These are phyloP conservation scores for Sporisorium sorghi DNA, from an alignment of 1,284 basidiomycete genomes.

Conservation along the genomic window DNA sequence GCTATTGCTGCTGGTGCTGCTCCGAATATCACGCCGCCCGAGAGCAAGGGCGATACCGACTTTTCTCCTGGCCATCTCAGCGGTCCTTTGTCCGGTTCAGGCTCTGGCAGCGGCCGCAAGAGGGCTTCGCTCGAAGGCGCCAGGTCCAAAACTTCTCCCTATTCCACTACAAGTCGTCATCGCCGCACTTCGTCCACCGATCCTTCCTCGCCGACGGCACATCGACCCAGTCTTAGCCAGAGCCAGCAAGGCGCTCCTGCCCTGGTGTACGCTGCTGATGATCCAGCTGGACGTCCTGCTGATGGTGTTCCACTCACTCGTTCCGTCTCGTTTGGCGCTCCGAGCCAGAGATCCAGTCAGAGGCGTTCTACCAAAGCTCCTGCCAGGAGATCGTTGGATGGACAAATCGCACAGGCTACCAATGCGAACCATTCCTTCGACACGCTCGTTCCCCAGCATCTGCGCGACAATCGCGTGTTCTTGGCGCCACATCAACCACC, in stretches of 20 bases:
- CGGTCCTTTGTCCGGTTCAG: conserved; percentile 39
- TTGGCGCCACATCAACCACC: conserved; percentile 16
- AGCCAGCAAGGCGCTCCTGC: background rate
- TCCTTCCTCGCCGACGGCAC: conserved; percentile 13
- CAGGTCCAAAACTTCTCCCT: conserved; percentile 24
- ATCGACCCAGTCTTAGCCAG: background rate
- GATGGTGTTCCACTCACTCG: conserved; percentile 3
- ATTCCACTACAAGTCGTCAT: conserved; percentile 17
- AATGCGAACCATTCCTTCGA: conserved; percentile 11
- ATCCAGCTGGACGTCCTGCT: background rate
- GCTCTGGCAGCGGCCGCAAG: conserved; percentile 39
- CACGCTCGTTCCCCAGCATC: conserved; percentile 32
- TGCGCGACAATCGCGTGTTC: conserved; percentile 17
- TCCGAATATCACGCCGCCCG: conserved; percentile 4
- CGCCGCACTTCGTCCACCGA: conserved; percentile 24
- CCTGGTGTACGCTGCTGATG: conserved; percentile 4
- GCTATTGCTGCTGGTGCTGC: background rate
- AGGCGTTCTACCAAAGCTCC: background rate
- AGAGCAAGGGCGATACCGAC: conserved; percentile 18
- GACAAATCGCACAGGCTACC: conserved; percentile 1
- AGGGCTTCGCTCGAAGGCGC: conserved; percentile 37
- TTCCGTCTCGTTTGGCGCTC: conserved; percentile 12
- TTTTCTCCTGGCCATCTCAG: conserved; percentile 19
- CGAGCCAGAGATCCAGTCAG: background rate
- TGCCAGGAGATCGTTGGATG: conserved; percentile 22